Conservation (phyloP, 441 rosid species). For the Metrosideros polymorpha region DNA sequence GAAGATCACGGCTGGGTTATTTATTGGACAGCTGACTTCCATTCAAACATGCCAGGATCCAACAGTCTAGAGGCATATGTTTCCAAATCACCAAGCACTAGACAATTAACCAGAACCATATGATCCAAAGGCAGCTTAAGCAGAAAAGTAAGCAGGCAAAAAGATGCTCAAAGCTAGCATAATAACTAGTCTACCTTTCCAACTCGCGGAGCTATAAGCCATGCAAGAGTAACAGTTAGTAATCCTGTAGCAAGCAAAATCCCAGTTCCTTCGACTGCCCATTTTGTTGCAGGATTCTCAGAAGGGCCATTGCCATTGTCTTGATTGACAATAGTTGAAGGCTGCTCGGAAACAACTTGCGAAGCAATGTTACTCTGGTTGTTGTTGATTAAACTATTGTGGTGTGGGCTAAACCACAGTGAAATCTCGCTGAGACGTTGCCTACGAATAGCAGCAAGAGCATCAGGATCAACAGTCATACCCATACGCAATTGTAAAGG, state of each 20-base stretch:
- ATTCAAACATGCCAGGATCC: neutral
- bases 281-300: conserved; percentile 69
- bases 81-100: neutral
- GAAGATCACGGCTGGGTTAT: neutral
- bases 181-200: conserved; percentile 50
- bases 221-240: conserved; percentile 80
- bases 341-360: conserved; percentile 58
- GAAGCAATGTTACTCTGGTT: conserved; percentile 22
- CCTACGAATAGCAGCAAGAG: conserved; percentile 82
- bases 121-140: neutral
- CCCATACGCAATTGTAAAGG: conserved; percentile 35
- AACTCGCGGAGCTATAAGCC: conserved; percentile 95
- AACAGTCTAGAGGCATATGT: neutral
- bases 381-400: conserved; percentile 7
- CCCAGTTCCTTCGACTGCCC: conserved; percentile 97
- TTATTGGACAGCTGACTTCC: neutral
- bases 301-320: conserved; percentile 30
- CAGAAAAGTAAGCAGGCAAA: neutral
- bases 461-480: conserved; percentile 77
- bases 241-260: conserved; percentile 86
- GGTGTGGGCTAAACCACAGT: conserved; percentile 70
- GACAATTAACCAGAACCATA: neutral
- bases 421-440: conserved; percentile 87
- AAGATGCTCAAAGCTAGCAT: neutral
- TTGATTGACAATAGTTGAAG: conserved; percentile 32